Base-by-base conservation (phyloP, 2,329 filamentous ascomycete species). In the Polychaeton citri region DNA sequence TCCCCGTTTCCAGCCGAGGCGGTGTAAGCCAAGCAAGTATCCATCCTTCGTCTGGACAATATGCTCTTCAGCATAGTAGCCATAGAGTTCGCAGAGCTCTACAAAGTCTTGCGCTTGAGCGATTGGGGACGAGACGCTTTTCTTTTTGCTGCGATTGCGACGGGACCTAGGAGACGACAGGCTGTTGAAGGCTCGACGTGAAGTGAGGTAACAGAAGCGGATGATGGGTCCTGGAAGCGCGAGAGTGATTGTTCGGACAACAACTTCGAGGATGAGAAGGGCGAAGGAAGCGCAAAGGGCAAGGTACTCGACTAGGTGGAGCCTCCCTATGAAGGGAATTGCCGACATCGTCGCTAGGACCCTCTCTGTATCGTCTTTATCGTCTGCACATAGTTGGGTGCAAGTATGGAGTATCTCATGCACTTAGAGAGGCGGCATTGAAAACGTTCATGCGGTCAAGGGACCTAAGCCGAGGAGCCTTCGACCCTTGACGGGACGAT, bases 1-100 rank as follows among this genome's bases (percentile, higher is more conserved):
- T 8, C 84, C 85, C 49, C 76, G 81, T 40, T 72, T 74, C 73
- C 81, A 92, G 15, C 82, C 83, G 32, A 98, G 63, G 6, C 90
- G 75, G 59, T 98, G 90, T 39, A 96, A 62, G 6, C 88, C 88
- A 12, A 98, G 72, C 31, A 98, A 68, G 54, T 92, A 98, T 12
- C 90, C 90, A 65, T 98, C 90, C 42, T 76, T 78, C 2, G 90
- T 98, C 60, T 94, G 87, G 8, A 93, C 82, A 34, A 98, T 79
- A 57, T 98, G 90, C 61, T 98, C 90, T 58, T 98, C 90, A 5
- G 88, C 84, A 48, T 84, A 81, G 60, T 95, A 96, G 32, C 87
- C 88, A 59, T 79, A 94, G 9, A 94, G 64, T 26, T 78, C 79
- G 60, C 88, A 96, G n/a, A 98, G 72, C 53, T 96, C 88, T 32